These are phyloP conservation scores for Stropharia rugosoannulata DNA, from an alignment of 768 basidiomycete species.

Conservation along the genomic window DNA sequence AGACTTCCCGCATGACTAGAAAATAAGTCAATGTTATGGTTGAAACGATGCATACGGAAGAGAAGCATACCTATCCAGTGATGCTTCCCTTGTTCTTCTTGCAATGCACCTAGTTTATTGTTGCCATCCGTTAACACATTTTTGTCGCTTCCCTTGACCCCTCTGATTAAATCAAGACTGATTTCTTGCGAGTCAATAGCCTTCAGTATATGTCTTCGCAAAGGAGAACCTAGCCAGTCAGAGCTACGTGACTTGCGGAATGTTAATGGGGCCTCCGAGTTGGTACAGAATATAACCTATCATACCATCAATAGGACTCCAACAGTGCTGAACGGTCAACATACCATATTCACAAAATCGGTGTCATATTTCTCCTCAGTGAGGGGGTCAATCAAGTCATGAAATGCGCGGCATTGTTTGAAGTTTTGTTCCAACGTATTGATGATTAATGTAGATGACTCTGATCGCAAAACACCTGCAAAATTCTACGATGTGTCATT, in stretches of 20 bases:
- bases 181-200: constrained; percentile 55
- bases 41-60: background rate
- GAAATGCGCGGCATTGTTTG: constrained; percentile 78
- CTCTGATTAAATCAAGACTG: constrained; percentile 39
- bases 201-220: constrained; percentile 61
- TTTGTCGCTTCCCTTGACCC: constrained; percentile 35
- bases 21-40: background rate
- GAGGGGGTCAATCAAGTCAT: constrained; percentile 55
- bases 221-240: constrained; percentile 69
- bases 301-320: background rate
- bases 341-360: constrained; percentile 75
- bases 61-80: constrained; percentile 71
- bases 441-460: constrained; percentile 63
- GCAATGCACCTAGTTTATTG: constrained; percentile 66
- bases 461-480: constrained; percentile 66
- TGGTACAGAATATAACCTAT: constrained; percentile 84
- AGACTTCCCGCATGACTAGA: constrained; percentile 78
- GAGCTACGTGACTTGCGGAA: constrained; percentile 54
- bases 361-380: constrained; percentile 44
- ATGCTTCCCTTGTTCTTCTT: constrained; percentile 58
- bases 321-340: constrained; percentile 14
- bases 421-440: constrained; percentile 73
- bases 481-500: constrained; percentile 61
- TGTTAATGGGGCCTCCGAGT: constrained; percentile 47
- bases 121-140: constrained; percentile 61